Percentiles rank a stretch among this genome's conserved stretches.
Evolutionary conservation across 2,329 filamentous ascomycete genomes (phyloP).

Genomic region (Cladosporium phlei): DNA sequence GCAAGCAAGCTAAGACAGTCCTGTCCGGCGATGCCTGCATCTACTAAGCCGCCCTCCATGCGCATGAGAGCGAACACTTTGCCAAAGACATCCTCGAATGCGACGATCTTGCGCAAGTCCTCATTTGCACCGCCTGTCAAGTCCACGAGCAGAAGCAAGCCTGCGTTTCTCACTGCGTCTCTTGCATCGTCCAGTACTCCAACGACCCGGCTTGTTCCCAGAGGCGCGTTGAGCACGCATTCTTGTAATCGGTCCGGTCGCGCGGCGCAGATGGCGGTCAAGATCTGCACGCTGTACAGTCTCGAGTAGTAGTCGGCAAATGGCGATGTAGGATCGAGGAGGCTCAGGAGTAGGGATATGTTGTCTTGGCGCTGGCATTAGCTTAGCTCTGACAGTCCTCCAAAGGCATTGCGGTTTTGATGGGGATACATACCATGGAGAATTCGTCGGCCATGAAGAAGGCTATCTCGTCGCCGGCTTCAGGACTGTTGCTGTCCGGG

Average conservation of each 20-base stretch:
- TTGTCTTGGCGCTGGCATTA: conserved; percentile 79
- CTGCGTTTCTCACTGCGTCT: conserved; percentile 83
- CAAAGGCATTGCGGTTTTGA: conserved; percentile 17
- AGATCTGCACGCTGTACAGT: conserved; percentile 83
- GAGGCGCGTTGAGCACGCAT: conserved; percentile 81
- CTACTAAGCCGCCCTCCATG: conserved; percentile 71
- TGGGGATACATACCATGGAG: conserved; percentile 61
- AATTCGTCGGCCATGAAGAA: conserved; percentile 98
- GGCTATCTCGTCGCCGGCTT: conserved; percentile 92
- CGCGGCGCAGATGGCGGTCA: conserved; percentile 78
- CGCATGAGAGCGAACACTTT: conserved; percentile 77
- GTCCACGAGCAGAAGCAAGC: conserved; percentile 77
- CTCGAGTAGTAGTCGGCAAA: conserved; percentile 62
- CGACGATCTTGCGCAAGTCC: conserved; percentile 91
- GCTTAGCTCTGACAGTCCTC: conserved; percentile 42
- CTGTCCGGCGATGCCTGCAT: conserved; percentile 83
- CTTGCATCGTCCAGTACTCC: conserved; percentile 76
- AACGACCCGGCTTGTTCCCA: conserved; percentile 83
- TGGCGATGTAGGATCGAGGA: conserved; percentile 82
- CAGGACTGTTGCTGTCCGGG: conserved; percentile 61
- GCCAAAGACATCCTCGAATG: conserved; percentile 91
- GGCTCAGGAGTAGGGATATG: conserved; percentile 81
- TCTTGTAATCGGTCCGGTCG: conserved; percentile 90
- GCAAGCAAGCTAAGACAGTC: conserved; percentile 88
- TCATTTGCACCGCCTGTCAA: conserved; percentile 73